These are phyloP conservation scores for Melaleuca quinquenervia DNA, from an alignment of 345 rosid genomes.

Conservation along the genomic window DNA sequence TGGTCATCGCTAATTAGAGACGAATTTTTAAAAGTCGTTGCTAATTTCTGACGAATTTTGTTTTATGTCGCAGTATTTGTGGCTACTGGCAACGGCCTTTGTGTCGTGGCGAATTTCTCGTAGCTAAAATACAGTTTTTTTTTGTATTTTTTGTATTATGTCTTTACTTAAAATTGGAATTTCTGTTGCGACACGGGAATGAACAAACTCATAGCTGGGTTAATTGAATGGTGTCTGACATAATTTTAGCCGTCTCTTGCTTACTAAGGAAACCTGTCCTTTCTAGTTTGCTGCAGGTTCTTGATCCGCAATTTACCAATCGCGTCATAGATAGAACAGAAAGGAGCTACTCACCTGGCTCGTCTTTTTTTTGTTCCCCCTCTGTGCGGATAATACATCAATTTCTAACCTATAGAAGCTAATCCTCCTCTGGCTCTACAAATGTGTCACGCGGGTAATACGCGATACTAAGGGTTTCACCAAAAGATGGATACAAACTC, in stretches of 20 bases:
- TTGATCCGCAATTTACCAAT: neutral
- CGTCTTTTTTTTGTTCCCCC: neutral
- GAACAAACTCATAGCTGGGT: neutral
- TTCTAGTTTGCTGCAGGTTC: neutral
- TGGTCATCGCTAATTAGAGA: too few relatives aligned
- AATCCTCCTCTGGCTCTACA: neutral
- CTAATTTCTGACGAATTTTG: too few relatives aligned
- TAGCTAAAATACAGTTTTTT: too few relatives aligned
- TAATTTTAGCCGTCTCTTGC: neutral
- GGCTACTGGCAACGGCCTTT: too few relatives aligned
- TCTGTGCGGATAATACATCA: neutral
- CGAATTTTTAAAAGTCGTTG: too few relatives aligned
- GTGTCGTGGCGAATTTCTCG: too few relatives aligned
- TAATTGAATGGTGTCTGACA: neutral
- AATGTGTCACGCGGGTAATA: neutral
- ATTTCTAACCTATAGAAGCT: neutral
- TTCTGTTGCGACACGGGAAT: neutral
- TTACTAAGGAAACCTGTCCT: neutral
- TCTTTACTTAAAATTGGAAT: neutral
- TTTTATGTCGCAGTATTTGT: too few relatives aligned
- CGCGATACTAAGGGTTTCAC: too few relatives aligned
- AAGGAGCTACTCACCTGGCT: neutral
- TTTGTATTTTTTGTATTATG: too few relatives aligned
- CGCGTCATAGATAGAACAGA: neutral
- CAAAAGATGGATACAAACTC: too few relatives aligned